Conservation (phyloP, 176 grass and related monocot genomes). For the Aegilops sharonensis region DNA sequence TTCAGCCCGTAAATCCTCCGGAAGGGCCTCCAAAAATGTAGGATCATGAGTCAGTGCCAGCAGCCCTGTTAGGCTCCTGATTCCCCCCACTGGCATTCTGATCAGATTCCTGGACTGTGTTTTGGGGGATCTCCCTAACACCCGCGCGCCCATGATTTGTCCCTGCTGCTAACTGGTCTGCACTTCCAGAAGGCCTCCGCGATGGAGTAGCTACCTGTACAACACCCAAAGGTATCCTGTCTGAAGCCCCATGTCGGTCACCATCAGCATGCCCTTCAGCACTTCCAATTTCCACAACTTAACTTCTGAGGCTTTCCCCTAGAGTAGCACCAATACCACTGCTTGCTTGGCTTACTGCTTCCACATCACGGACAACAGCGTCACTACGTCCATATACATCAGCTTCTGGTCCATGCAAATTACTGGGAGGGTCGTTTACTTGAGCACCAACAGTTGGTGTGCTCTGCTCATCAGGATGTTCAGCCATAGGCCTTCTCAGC, state of each 20-base stretch:
- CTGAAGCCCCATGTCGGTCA: conserved; percentile 44
- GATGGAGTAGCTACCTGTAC: conserved; percentile 40
- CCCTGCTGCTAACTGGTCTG: conserved; percentile 34
- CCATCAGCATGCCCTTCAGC: conserved; percentile 92
- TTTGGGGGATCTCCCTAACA: conserved; percentile 77
- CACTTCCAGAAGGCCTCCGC: conserved; percentile 58
- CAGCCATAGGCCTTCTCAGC: conserved; percentile 63
- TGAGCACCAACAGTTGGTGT: conserved; percentile 35
- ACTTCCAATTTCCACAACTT: conserved; percentile 96
- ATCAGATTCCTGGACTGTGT: conserved; percentile 59
- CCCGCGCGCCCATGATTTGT: conserved; percentile 58
- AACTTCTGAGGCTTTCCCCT: conserved; percentile 89
- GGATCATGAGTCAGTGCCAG: conserved; percentile 68
- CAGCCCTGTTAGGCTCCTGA: conserved; percentile 49
- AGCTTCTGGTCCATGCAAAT: conserved; percentile 54
- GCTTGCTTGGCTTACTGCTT: conserved; percentile 94
- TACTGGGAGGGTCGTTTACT: conserved; percentile 50
- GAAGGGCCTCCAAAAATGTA: conserved; percentile 98
- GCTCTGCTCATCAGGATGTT: conserved; percentile 53
- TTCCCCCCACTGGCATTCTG: conserved; percentile 46
- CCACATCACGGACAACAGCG: conserved; percentile 64
- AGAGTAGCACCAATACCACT: conserved; percentile 60
- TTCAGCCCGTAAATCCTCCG: conserved; percentile 86
- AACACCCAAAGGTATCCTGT: conserved; percentile 62
- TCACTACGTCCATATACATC: conserved; percentile 74